phyloP scores from a whole-genome alignment of 345 rosid genomes.

The Tarenaya hassleriana region DNA sequence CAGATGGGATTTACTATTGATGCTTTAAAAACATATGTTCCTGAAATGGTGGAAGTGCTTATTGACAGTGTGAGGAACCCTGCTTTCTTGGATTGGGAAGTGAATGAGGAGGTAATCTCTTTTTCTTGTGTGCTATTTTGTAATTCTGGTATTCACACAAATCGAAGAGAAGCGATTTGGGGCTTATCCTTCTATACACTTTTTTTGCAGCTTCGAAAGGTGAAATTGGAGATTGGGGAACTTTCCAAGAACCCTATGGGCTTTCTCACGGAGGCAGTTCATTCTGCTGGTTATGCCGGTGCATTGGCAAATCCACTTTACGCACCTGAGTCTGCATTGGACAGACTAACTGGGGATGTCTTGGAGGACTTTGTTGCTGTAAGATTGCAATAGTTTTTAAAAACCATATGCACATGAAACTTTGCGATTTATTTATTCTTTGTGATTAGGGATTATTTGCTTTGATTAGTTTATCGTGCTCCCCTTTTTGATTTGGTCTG shows the following conservation, averaged over 20 bases:
- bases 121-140: not conserved
- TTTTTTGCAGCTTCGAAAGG: constrained; percentile 43
- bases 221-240: constrained; percentile 52
- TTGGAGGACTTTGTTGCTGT: constrained; percentile 63
- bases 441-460: constrained; percentile 4
- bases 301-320: constrained; percentile 66
- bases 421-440: not conserved
- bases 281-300: constrained; percentile 55
- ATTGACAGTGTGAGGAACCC: constrained; percentile 67
- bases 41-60: constrained; percentile 72
- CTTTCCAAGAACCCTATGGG: constrained; percentile 59
- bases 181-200: not conserved
- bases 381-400: constrained; percentile 23
- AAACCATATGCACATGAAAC: not conserved
- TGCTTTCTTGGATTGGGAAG: constrained; percentile 80
- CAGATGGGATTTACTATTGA: constrained; percentile 65
- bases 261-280: constrained; percentile 68
- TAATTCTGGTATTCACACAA: not conserved
- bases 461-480: constrained; percentile 9
- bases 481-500: constrained; percentile 13
- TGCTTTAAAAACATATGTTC: constrained; percentile 63
- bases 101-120: constrained; percentile 56
- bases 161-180: not conserved
- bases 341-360: constrained; percentile 38
- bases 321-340: constrained; percentile 48